A percentile compares a stretch with the other conserved stretches of the same genome.
phyloP scores from a whole-genome alignment of 1,139 yeast genomes.

The Yamadazyma trypodendri region DNA sequence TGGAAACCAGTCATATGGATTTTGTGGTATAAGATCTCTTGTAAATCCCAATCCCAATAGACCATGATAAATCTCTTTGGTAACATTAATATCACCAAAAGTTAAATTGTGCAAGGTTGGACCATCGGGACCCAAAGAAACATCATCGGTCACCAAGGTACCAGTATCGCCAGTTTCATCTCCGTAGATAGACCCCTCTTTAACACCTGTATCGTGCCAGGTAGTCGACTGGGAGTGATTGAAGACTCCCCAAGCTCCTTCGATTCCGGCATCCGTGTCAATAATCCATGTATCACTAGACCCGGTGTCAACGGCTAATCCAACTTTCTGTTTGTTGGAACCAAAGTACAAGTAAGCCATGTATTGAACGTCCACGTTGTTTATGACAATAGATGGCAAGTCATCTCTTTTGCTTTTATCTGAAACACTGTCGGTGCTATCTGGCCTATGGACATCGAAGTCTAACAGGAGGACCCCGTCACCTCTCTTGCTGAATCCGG shows the following conservation, averaged over 20 bases:
- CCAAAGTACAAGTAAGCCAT: constrained; percentile 40
- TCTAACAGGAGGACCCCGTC: constrained; percentile 9
- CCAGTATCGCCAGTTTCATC: constrained; percentile 65
- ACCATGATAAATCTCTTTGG: constrained; percentile 22
- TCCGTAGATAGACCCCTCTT: no score
- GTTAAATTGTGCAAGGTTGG: constrained; percentile 4
- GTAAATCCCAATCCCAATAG: constrained; percentile 50
- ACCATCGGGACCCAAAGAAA: constrained; percentile 15
- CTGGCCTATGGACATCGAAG: constrained; percentile 8
- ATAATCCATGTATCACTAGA: constrained; percentile 29
- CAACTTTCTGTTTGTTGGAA: constrained; percentile 20
- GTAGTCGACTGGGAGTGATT: constrained; percentile 13
- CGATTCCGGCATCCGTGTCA: not conserved
- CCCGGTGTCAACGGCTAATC: constrained; percentile 28
- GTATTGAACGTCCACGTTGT: constrained; percentile 46
- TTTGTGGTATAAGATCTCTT: no score
- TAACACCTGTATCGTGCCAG: constrained; percentile 41
- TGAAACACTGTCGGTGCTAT: no score
- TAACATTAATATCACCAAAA: constrained; percentile 10
- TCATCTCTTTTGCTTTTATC: no score
- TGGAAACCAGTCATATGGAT: no score
- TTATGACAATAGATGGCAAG: no score
- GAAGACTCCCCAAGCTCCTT: constrained; percentile 4
- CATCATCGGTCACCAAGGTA: constrained; percentile 50
- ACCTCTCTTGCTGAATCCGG: constrained; percentile 10